A percentile compares a stretch with the other conserved stretches of the same genome.
Evolutionary conservation across 1,284 basidiomycete genomes (phyloP).

Genomic region (Ganoderma resinaceum): DNA sequence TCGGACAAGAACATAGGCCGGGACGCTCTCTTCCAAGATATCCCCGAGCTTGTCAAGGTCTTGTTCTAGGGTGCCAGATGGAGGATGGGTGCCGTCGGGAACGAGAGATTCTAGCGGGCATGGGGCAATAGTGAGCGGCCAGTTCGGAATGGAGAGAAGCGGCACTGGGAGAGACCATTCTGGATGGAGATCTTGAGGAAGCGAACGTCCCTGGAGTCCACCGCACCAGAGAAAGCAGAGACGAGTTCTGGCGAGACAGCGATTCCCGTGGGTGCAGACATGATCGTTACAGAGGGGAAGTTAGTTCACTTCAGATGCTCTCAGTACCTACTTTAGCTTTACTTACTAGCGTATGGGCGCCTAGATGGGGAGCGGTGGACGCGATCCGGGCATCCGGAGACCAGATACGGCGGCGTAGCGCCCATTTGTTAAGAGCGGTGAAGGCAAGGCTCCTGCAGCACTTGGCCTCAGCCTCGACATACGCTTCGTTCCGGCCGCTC

Average conservation of each 20-base stretch:
- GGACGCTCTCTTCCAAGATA: conserved; percentile 63
- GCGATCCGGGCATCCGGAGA: conserved; percentile 1
- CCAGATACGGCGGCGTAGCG: not conserved
- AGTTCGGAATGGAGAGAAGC: conserved; percentile 26
- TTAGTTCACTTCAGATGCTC: not conserved
- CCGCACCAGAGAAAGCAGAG: conserved; percentile 61
- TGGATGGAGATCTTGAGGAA: conserved; percentile 79
- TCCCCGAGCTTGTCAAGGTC: conserved; percentile 66
- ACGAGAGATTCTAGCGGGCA: conserved; percentile 68
- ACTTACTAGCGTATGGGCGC: no score
- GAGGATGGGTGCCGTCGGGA: conserved; percentile 55
- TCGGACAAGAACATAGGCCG: conserved; percentile 77
- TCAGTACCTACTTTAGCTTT: no score
- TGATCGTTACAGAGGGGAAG: conserved; percentile 39
- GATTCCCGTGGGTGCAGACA: conserved; percentile 78
- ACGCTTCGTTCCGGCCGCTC: not conserved
- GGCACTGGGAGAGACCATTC: conserved; percentile 59
- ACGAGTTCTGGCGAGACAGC: conserved; percentile 58
- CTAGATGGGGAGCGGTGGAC: conserved; percentile 1
- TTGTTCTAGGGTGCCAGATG: conserved; percentile 57
- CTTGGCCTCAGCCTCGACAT: conserved; percentile 6
- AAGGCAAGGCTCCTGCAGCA: not conserved
- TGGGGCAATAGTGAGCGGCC: conserved; percentile 34
- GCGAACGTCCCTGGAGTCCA: conserved; percentile 56
- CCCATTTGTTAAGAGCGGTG: not conserved